phyloP scores from a whole-genome alignment of 2,329 filamentous ascomycete genomes.

The Cladosporium sp. region DNA sequence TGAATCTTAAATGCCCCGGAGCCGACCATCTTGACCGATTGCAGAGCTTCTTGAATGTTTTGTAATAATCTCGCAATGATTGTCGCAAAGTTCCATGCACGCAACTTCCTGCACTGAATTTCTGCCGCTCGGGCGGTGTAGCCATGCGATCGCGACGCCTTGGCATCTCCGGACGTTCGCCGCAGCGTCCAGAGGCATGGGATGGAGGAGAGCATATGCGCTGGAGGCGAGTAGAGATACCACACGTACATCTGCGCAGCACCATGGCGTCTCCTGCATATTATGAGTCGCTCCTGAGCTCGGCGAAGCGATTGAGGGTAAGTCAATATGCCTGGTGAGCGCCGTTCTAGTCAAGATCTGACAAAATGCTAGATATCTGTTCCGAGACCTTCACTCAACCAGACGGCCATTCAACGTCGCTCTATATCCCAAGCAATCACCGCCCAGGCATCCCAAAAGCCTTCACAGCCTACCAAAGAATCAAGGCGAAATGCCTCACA shows the following conservation, averaged over 20 bases:
- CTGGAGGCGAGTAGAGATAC: background rate
- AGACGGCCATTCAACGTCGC: slow-evolving; percentile 17
- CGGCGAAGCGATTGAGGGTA: slow-evolving; percentile 42
- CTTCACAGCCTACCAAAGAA: background rate
- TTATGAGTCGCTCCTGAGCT: slow-evolving; percentile 40
- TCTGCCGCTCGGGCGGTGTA: slow-evolving; percentile 10
- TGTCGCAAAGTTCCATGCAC: slow-evolving; percentile 7
- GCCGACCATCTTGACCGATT: slow-evolving; percentile 9
- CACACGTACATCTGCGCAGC: slow-evolving; percentile 1
- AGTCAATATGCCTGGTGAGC: background rate
- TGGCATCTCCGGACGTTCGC: slow-evolving; percentile 4
- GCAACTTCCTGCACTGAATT: slow-evolving; percentile 6
- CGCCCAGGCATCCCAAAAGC: background rate
- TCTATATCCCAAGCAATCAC: slow-evolving; percentile 12
- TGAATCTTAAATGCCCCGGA: slow-evolving; percentile 29
- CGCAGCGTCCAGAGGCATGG: background rate
- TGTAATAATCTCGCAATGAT: background rate
- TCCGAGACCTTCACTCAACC: slow-evolving; percentile 14
- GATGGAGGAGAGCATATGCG: background rate
- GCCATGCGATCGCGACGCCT: background rate
- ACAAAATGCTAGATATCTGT: slow-evolving; percentile 21
- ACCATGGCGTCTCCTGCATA: slow-evolving; percentile 43
- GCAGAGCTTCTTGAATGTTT: background rate
- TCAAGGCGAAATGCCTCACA: slow-evolving; percentile 7
- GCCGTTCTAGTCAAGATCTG: slow-evolving; percentile 7